Evolutionary conservation across 441 rosid species (phyloP), one percentile per base, ranked within the genome.

Genomic region (Arabidopsis lyrata): DNA sequence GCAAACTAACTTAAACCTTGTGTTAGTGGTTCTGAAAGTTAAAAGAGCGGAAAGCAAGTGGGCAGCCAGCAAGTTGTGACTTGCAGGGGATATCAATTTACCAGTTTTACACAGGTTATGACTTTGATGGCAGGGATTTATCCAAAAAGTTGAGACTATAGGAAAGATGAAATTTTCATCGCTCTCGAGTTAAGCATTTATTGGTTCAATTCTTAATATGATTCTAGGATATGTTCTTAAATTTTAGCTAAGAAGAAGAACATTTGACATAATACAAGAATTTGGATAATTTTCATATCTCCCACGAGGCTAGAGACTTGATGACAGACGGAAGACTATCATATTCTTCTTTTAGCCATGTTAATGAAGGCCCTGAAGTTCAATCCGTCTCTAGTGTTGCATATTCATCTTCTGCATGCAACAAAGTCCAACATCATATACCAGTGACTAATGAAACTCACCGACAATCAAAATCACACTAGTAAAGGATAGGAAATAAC

Each of bases 281-380:
- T 18, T 45, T 56, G 34, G 49, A 59, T 70, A 18, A 52, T 32
- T 10, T 29, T 5, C 77, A 31, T 87, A 92, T 97, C 97, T 92
- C 95, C 97, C 99, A 92, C 56, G 97, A 81, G 34, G 91, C 79
- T 36, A 92, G 87, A 71, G 78, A 61, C 82, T 85, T 86, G 85
- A 92, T 75, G 81, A 81, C 88, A 66, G 99, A 87, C 32, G 95
- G 97, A 41, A 90, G 89, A 72, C 63, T 80, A 53, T 86, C 90
- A 55, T 85, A 92, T 52, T 83, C 91, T 78, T 85, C 86, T 75
- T 73, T 81, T 1, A 83, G 70, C 20, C 87, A 77, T 66, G 81
- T 72, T 59, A 94, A 63, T 11, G 66, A 12, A 32, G 77, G 56
- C 12, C 47, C 64, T 24, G 73, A 34, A 62, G 70, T 78, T 81